Percentiles rank a stretch among this genome's conserved stretches.
Evolutionary conservation across 805 yeast genomes (phyloP).

Genomic region (Yarrowia sp.): DNA sequence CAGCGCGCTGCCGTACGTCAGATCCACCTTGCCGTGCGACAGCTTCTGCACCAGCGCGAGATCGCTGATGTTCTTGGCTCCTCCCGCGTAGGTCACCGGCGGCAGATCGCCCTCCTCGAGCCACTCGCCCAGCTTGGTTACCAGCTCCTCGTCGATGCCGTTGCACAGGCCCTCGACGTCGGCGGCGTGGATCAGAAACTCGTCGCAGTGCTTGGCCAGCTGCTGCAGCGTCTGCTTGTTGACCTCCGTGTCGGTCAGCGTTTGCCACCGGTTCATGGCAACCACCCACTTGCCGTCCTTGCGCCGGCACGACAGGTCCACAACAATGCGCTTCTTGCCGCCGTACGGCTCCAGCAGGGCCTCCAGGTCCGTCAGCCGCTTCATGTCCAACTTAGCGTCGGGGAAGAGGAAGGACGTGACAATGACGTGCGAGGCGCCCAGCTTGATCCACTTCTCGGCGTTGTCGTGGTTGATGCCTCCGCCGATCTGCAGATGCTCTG

Average conservation of each 20-base stretch:
- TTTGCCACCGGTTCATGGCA: conserved; percentile 98
- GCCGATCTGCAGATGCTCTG: conserved; percentile 74
- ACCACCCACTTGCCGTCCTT: conserved; percentile 72
- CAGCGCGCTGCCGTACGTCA: conserved; percentile 88
- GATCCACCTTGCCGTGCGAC: conserved; percentile 80
- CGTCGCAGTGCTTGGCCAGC: conserved; percentile 69
- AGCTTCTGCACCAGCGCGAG: conserved; percentile 60
- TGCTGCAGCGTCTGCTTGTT: conserved; percentile 50
- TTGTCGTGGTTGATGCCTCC: conserved; percentile 83
- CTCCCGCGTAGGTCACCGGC: conserved; percentile 94
- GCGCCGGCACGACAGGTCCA: conserved; percentile 83
- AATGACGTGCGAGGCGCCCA: conserved; percentile 81
- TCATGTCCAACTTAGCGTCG: conserved; percentile 50
- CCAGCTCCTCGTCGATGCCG: conserved; percentile 85
- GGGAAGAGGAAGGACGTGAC: conserved; percentile 91
- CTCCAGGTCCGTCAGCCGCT: conserved; percentile 53
- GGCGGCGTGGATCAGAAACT: conserved; percentile 93
- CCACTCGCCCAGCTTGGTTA: conserved; percentile 74
- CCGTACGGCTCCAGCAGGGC: conserved; percentile 41
- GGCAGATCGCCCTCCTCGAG: conserved; percentile 42
- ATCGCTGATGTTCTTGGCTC: conserved; percentile 76
- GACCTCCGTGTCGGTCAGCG: conserved; percentile 66
- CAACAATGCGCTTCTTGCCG: conserved; percentile 67
- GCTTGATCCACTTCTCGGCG: conserved; percentile 72
- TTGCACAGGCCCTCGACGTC: conserved; percentile 96